phyloP scores from a whole-genome alignment of 176 grass and related monocot genomes.

The Oryza meridionalis region DNA sequence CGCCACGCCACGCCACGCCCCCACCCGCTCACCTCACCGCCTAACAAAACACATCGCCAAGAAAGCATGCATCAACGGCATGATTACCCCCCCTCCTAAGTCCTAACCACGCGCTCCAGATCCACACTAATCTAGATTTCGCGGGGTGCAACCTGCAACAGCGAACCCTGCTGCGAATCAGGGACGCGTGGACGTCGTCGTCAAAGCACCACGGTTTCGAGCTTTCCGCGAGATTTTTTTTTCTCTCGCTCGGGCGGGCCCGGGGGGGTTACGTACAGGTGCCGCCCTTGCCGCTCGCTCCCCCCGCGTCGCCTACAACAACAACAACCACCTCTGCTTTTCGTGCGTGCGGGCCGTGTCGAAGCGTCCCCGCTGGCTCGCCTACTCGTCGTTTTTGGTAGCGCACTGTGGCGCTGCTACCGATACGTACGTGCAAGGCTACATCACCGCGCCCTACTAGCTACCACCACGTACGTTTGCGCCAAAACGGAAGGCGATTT shows the following conservation, averaged over 20 bases:
- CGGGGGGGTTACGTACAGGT: conserved; percentile 28
- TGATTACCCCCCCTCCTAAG: not conserved
- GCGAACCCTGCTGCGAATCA: not conserved
- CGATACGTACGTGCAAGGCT: not conserved
- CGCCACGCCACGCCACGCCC: not conserved
- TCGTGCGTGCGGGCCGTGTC: conserved; percentile 24
- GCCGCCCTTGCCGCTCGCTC: not conserved
- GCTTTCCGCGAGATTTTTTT: conserved; percentile 7
- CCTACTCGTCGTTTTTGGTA: not conserved
- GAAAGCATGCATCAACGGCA: conserved; percentile 5
- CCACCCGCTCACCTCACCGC: not conserved
- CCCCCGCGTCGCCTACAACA: not conserved
- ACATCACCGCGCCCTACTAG: too few relatives aligned
- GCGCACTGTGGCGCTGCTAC: not conserved
- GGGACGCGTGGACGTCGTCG: conserved; percentile 32
- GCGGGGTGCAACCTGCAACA: not conserved
- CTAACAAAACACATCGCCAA: not conserved
- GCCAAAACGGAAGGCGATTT: conserved; percentile 17
- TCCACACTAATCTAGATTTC: conserved; percentile 21
- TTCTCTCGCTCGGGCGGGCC: not conserved
- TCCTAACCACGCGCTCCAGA: not conserved
- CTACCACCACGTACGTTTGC: not conserved
- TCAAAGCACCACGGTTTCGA: conserved; percentile 12
- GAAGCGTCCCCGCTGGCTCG: not conserved
- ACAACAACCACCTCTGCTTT: conserved; percentile 17